Percentiles rank a stretch among this genome's conserved stretches.
Evolutionary conservation across 352 stramenopile genomes (phyloP).

Genomic region (Phytophthora pseudosyringae): DNA sequence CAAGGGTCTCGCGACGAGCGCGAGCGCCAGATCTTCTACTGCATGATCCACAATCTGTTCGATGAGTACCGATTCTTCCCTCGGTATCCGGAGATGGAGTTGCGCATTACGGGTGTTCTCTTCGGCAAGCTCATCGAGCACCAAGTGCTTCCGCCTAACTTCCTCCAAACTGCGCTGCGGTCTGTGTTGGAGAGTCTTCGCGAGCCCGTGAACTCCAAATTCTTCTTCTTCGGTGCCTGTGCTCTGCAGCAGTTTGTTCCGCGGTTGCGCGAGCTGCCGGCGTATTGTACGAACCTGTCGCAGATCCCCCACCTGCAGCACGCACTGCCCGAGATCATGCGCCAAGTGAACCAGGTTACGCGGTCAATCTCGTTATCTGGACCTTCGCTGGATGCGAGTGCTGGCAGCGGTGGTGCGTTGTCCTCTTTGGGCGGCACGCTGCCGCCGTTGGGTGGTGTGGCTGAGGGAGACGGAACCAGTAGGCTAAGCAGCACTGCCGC

Average conservation of each 20-base stretch:
- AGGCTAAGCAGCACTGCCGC: constrained; percentile 29
- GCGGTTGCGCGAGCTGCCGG: constrained; percentile 95
- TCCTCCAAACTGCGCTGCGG: constrained; percentile 96
- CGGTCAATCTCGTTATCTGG: constrained; percentile 60
- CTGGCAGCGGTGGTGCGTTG: constrained; percentile 26
- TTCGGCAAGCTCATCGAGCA: constrained; percentile 99
- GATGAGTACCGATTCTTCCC: constrained; percentile 99
- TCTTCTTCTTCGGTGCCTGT: constrained; percentile 99
- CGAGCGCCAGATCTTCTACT: constrained; percentile 99
- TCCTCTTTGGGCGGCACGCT: constrained; percentile 29
- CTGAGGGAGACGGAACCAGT: constrained; percentile 31
- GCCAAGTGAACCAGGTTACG: constrained; percentile 85
- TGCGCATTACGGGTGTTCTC: constrained; percentile 98
- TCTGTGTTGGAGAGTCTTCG: constrained; percentile 98
- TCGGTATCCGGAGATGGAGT: constrained; percentile 98
- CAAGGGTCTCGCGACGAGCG: constrained; percentile 95
- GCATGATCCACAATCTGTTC: constrained; percentile 99
- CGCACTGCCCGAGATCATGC: constrained; percentile 92
- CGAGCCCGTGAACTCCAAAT: constrained; percentile 97
- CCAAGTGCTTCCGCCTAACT: constrained; percentile 97
- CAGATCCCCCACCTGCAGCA: constrained; percentile 98
- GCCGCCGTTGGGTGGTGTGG: constrained; percentile 21
- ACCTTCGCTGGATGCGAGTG: constrained; percentile 34
- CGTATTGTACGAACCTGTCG: constrained; percentile 98
- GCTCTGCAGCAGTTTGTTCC: constrained; percentile 98